phyloP scores from a whole-genome alignment of 768 basidiomycete species.

The Tephrocybe sp. region DNA sequence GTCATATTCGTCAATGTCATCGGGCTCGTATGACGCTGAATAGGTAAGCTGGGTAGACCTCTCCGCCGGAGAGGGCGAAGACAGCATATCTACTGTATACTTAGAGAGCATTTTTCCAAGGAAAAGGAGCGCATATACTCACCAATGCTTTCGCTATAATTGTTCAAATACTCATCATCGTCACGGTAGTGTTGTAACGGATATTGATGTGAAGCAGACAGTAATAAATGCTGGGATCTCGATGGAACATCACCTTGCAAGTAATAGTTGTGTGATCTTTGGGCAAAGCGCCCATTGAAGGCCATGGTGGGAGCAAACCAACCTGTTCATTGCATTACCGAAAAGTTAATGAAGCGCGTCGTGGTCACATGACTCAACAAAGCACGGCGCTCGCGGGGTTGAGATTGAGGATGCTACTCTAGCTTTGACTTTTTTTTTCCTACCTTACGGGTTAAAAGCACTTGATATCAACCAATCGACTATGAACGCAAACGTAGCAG shows the following conservation, averaged over 20 bases:
- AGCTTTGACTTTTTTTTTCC: not conserved
- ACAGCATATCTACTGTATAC: constrained; percentile 10
- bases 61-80: constrained; percentile 18
- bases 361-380: constrained; percentile 8
- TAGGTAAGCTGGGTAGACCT: not conserved
- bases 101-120: not conserved
- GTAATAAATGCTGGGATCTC: not conserved
- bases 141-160: constrained; percentile 31
- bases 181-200: constrained; percentile 5
- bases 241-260: not conserved
- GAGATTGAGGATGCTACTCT: too few species aligned
- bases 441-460: not conserved
- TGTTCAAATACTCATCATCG: constrained; percentile 16
- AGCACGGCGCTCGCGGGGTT: too few species aligned
- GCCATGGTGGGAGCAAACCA: constrained; percentile 8
- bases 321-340: not conserved
- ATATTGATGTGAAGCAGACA: not conserved
- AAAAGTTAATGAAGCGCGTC: constrained; percentile 4
- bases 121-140: constrained; percentile 29
- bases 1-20: constrained; percentile 16
- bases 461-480: not conserved
- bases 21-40: constrained; percentile 1
- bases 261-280: not conserved
- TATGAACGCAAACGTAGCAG: constrained; percentile 28
- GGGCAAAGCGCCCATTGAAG: constrained; percentile 9